Percentiles rank a stretch among this genome's conserved stretches.
Conservation (phyloP, 768 basidiomycete species). For the Tulasnella sp. region DNA sequence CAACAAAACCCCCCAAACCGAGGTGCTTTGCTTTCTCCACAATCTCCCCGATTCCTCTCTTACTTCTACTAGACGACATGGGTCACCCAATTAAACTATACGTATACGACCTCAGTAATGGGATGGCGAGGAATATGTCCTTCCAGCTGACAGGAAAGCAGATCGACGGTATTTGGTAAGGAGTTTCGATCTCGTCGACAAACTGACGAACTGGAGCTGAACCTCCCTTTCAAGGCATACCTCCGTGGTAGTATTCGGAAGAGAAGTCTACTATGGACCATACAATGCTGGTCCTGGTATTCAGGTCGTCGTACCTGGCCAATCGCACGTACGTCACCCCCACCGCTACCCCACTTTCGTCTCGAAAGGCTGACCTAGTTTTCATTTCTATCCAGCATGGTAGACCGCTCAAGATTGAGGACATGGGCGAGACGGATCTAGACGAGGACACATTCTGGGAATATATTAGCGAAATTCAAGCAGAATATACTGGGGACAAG, state of each 20-base stretch:
- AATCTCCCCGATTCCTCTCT: background rate
- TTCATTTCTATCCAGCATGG: conserved; percentile 50
- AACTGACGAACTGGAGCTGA: conserved; percentile 18
- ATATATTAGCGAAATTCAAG: conserved; percentile 64
- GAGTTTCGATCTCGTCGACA: conserved; percentile 23
- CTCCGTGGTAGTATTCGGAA: conserved; percentile 76
- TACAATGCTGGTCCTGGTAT: conserved; percentile 52
- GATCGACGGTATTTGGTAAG: conserved; percentile 87
- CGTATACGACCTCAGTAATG: conserved; percentile 86
- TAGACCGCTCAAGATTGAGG: conserved; percentile 55
- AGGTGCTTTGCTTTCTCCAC: background rate
- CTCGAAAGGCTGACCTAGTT: background rate
- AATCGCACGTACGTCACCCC: conserved; percentile 59
- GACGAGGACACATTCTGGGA: conserved; percentile 82
- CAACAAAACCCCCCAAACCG: background rate
- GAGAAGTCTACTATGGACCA: conserved; percentile 78
- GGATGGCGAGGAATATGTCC: conserved; percentile 72
- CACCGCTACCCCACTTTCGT: background rate
- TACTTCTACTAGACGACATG: conserved; percentile 23
- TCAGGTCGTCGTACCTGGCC: conserved; percentile 57
- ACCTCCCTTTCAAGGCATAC: conserved; percentile 64
- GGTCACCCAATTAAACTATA: conserved; percentile 60
- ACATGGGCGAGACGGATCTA: conserved; percentile 71
- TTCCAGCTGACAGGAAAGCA: conserved; percentile 75
- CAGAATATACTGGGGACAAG: conserved; percentile 85